phyloP scores from a whole-genome alignment of 2,329 filamentous ascomycete species.

The Diaporthe sp. region DNA sequence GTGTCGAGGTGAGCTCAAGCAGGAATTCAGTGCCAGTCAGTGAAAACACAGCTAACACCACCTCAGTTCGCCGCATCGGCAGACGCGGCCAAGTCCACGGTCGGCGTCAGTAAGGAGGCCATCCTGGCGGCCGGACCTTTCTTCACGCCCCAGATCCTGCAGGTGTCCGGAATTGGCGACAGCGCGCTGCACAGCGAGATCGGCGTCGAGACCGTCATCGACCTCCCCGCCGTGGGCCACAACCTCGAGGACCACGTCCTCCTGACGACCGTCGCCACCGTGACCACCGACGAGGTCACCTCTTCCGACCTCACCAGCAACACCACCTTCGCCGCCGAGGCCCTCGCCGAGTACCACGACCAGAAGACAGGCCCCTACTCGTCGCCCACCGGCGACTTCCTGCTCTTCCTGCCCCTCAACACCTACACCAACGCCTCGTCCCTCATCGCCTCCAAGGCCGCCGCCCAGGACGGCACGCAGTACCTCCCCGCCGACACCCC shows the following conservation, averaged over 20 bases:
- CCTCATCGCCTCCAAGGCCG: constrained; percentile 39
- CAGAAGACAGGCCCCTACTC: constrained; percentile 50
- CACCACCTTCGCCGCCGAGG: constrained; percentile 46
- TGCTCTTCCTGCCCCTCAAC: constrained; percentile 37
- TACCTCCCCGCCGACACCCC: constrained; percentile 42
- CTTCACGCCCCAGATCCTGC: constrained; percentile 59
- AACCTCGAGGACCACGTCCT: constrained; percentile 55
- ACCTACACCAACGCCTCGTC: constrained; percentile 25
- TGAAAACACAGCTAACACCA: neutral
- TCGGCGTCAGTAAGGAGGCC: constrained; percentile 52
- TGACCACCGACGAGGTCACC: constrained; percentile 38
- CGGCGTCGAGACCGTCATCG: constrained; percentile 64
- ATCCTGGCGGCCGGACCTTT: constrained; percentile 58
- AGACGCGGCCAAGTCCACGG: constrained; percentile 27
- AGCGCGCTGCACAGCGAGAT: constrained; percentile 52
- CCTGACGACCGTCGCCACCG: constrained; percentile 32
- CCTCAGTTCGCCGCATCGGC: constrained; percentile 30
- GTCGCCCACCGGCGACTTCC: constrained; percentile 47
- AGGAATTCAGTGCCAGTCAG: neutral
- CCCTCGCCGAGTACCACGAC: constrained; percentile 44
- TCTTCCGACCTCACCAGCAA: constrained; percentile 44
- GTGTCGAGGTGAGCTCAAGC: constrained; percentile 38
- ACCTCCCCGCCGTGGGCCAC: constrained; percentile 73
- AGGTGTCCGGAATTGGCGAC: constrained; percentile 58
- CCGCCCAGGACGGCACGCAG: constrained; percentile 44